Evolutionary conservation across 2,329 filamentous ascomycete genomes (phyloP).

Genomic region (Pseudocercospora fijiensis): DNA sequence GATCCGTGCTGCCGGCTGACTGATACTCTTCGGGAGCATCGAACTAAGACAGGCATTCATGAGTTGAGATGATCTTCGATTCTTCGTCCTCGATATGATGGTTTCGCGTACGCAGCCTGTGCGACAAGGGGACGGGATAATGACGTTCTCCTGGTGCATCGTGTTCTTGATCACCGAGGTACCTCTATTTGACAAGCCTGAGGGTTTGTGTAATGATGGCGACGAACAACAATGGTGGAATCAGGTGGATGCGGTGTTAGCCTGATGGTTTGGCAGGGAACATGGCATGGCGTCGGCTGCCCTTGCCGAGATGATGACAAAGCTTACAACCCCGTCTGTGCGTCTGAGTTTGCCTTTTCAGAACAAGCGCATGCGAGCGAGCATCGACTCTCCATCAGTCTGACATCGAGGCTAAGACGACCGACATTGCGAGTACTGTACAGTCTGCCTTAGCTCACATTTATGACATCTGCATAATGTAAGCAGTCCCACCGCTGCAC

Average conservation of each 20-base stretch:
- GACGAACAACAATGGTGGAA: too few relatives aligned
- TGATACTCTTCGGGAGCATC: too few relatives aligned
- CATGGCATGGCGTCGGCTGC: neutral
- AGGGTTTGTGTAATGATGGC: neutral
- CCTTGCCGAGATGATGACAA: neutral
- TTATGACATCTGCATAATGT: conserved; percentile 1
- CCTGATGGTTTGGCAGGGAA: neutral
- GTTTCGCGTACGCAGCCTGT: neutral
- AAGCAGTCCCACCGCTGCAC: neutral
- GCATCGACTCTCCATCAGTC: too few relatives aligned
- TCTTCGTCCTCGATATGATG: neutral
- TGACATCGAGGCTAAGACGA: neutral
- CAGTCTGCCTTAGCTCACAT: neutral
- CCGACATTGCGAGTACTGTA: neutral
- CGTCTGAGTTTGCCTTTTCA: neutral
- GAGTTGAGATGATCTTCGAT: too few relatives aligned
- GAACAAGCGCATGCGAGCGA: neutral
- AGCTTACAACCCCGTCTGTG: neutral
- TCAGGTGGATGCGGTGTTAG: too few relatives aligned
- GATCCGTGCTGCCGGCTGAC: too few relatives aligned
- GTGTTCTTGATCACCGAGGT: neutral
- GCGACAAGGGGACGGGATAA: neutral
- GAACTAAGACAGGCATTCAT: too few relatives aligned
- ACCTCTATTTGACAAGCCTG: neutral
- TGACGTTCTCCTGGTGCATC: neutral